Evolutionary conservation across 225 moss, liverwort and hornwort species (phyloP).

Genomic region (Marchantia polymorpha): DNA sequence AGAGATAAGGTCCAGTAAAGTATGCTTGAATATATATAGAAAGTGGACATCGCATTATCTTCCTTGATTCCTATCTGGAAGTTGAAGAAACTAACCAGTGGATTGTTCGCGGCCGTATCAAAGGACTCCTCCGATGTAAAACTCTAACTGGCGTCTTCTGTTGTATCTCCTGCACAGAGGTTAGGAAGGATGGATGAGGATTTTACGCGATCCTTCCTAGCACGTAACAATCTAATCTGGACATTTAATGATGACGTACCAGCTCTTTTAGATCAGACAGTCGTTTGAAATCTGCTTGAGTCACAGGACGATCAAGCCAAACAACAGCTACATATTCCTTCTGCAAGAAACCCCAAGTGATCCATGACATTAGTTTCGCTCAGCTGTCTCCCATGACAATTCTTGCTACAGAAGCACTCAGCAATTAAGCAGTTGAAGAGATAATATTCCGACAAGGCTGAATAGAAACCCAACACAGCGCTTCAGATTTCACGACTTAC

Average conservation of each 20-base stretch:
- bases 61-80: too few species aligned
- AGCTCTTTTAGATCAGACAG: slow-evolving; percentile 76
- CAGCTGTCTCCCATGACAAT: neutral
- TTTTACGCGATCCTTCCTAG: neutral
- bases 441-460: too few species aligned
- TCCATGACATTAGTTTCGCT: neutral
- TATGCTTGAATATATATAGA: too few species aligned
- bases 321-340: slow-evolving; percentile 97
- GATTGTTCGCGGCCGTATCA: slow-evolving; percentile 79
- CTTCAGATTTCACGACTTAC: too few species aligned
- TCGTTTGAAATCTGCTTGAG: slow-evolving; percentile 62
- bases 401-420: neutral
- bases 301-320: slow-evolving; percentile 85
- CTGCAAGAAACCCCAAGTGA: slow-evolving; percentile 36
- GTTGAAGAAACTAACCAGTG: slow-evolving; percentile 63
- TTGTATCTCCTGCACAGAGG: slow-evolving; percentile 62
- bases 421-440: too few species aligned
- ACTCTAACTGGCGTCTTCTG: slow-evolving; percentile 97
- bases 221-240: neutral
- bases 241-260: slow-evolving; percentile 41
- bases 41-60: too few species aligned
- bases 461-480: too few species aligned
- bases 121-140: slow-evolving; percentile 85
- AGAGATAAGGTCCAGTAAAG: too few species aligned
- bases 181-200: neutral